phyloP scores from a whole-genome alignment of 2,329 filamentous ascomycete species.

The Trichoderma aggressivum region DNA sequence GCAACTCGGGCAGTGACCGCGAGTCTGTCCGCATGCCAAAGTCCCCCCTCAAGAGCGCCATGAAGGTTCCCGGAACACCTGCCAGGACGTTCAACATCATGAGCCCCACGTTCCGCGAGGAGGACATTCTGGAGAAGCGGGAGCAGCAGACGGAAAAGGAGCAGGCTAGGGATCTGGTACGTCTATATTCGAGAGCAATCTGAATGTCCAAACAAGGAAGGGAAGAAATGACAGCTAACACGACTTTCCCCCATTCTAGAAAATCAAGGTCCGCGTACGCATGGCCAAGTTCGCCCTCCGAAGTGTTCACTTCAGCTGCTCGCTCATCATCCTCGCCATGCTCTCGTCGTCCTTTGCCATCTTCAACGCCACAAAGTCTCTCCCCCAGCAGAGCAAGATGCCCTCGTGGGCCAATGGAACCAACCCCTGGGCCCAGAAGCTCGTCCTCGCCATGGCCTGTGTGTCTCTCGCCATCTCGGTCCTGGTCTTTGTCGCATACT shows the following conservation, averaged over 20 bases:
- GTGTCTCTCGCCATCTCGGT: conserved; percentile 78
- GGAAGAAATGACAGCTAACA: neutral
- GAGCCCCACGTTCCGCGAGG: conserved; percentile 88
- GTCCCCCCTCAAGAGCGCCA: conserved; percentile 82
- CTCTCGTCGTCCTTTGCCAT: conserved; percentile 83
- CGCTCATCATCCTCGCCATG: conserved; percentile 89
- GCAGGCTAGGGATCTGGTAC: conserved; percentile 82
- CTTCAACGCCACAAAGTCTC: conserved; percentile 79
- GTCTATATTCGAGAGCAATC: conserved; percentile 35
- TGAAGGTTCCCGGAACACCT: conserved; percentile 82
- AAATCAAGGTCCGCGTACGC: conserved; percentile 86
- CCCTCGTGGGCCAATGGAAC: conserved; percentile 81
- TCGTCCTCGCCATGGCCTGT: conserved; percentile 74
- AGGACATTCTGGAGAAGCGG: conserved; percentile 79
- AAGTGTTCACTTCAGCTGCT: conserved; percentile 94
- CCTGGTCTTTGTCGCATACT: conserved; percentile 80
- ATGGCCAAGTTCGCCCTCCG: conserved; percentile 94
- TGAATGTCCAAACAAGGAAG: neutral
- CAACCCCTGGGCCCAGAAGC: conserved; percentile 76
- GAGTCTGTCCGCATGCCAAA: conserved; percentile 62
- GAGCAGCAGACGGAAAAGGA: conserved; percentile 79
- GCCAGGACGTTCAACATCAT: conserved; percentile 73
- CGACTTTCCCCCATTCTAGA: conserved; percentile 49
- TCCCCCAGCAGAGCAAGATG: conserved; percentile 74
- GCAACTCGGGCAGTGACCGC: conserved; percentile 52